Evolutionary conservation across 108 stramenopile genomes (phyloP).

Genomic region (Craspedostauros australis): DNA sequence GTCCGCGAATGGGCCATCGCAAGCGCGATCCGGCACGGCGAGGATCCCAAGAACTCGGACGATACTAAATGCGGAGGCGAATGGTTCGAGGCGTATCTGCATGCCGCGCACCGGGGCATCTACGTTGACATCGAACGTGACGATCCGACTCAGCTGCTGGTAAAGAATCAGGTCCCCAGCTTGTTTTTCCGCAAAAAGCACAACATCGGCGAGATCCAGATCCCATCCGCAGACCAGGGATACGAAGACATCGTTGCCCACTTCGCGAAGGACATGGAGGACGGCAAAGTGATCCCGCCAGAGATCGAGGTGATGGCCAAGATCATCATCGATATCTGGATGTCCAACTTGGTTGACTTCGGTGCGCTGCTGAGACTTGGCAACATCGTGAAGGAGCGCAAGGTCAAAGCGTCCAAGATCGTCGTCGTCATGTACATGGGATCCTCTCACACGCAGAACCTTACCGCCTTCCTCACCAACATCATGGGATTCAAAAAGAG

Average conservation of each 20-base stretch:
- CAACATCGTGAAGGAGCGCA: conserved; percentile 11
- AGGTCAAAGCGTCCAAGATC: conserved; percentile 19
- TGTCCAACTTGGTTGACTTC: conserved; percentile 29
- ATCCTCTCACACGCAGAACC: conserved; percentile 19
- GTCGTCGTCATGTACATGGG: conserved; percentile 32
- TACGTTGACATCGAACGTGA: conserved; percentile 34
- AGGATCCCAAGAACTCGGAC: conserved; percentile 29
- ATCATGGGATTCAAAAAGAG: conserved; percentile 25
- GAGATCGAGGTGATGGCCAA: conserved; percentile 32
- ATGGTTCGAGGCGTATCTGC: conserved; percentile 36
- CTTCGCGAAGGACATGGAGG: conserved; percentile 6
- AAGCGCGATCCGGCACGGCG: conserved; percentile 12
- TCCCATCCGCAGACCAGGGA: conserved; percentile 19
- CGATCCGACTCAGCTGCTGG: conserved; percentile 25
- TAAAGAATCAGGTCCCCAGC: conserved; percentile 20
- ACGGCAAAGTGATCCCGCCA: conserved; percentile 3
- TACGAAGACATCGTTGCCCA: conserved; percentile 16
- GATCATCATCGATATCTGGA: conserved; percentile 37
- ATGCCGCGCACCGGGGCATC: conserved; percentile 30
- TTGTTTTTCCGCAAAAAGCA: conserved; percentile 16
- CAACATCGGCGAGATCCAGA: conserved; percentile 33
- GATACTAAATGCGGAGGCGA: conserved; percentile 34
- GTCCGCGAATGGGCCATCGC: conserved; percentile 19
- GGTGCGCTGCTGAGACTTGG: conserved; percentile 29
- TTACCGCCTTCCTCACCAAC: conserved; percentile 17